Conservation (phyloP, 139 green algal genomes). For the Bryopsis sp. region DNA sequence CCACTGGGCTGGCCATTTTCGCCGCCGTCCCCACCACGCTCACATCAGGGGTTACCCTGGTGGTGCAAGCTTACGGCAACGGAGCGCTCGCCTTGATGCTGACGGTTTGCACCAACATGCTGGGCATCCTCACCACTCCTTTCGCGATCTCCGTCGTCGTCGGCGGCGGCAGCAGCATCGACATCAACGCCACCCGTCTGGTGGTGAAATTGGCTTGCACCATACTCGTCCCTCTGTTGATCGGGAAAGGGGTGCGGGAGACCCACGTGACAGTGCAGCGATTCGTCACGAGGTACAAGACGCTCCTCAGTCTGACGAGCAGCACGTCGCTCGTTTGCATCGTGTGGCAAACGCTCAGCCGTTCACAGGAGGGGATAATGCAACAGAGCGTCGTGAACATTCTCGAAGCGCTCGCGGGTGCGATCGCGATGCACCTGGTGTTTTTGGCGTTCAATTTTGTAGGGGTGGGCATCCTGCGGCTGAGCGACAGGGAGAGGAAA, state of each 20-base stretch:
- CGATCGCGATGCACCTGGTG: constrained; percentile 37
- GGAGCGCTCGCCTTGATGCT: constrained; percentile 67
- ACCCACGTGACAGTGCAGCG: background rate
- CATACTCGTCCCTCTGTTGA: constrained; percentile 54
- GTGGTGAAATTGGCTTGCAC: constrained; percentile 68
- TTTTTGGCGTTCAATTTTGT: constrained; percentile 47
- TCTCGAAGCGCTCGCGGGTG: constrained; percentile 18
- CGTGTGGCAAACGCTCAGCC: constrained; percentile 49
- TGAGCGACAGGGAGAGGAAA: constrained; percentile 39
- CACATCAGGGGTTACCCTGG: constrained; percentile 58
- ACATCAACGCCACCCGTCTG: constrained; percentile 47
- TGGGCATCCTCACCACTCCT: constrained; percentile 63
- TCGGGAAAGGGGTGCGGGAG: constrained; percentile 54
- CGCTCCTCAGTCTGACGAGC: constrained; percentile 28
- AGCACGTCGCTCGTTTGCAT: constrained; percentile 41
- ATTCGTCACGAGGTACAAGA: constrained; percentile 31
- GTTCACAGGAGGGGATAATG: background rate
- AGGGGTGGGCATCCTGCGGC: constrained; percentile 28
- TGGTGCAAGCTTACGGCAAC: constrained; percentile 55
- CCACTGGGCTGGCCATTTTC: constrained; percentile 70
- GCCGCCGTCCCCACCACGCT: constrained; percentile 71
- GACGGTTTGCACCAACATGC: constrained; percentile 65
- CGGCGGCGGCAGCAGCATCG: constrained; percentile 23
- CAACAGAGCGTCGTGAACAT: constrained; percentile 11
- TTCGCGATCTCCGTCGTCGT: constrained; percentile 49